Evolutionary conservation across 768 basidiomycete genomes (phyloP), one percentile per base, ranked within the genome.

Genomic region (Hortiboletus campestris): DNA sequence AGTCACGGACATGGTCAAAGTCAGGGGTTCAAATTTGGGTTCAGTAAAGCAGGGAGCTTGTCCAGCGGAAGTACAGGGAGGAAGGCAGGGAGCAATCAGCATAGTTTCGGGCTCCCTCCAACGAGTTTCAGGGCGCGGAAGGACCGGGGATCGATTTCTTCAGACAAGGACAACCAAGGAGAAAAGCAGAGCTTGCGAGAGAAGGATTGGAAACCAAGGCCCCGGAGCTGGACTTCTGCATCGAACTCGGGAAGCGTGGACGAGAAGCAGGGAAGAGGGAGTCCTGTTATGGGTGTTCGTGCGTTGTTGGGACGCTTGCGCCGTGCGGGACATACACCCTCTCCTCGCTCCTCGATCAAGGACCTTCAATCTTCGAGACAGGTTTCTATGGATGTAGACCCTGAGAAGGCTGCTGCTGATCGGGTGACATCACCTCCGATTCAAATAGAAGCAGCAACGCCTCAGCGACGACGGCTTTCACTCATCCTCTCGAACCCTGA

Each of bases 401-500:
- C 36, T 19, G 69, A 64, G 36, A 63, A 51, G 45, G 50, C 28
- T 6, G 40, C 22, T 32, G 58, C 34, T 16, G 49, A 34, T 38
- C 57, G 32, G 32, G 16, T n/a, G 34, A 64, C 53, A 7, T 53
- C 58, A 44, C 66, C 57, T 11, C 65, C 63, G 12, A 55, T 58
- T 49, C 60, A 58, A 29, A 17, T 53, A 5, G 48, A 57, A 4
- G 48, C 40, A 20, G 55, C 64, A 28, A 70, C 61, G 1, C 59
- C 61, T 7, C 56, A 36, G 0, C 68, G 59, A 55, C 58, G 57
- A 10, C 66, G 51, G 46, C 63, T 62, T 53, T 70, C 68, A 3
- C 72, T 69, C 47, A 56, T 71, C 19, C 71, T 71, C 16, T 71
- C 69, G 8, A 71, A 71, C 39, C 70, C 69, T 28, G 71, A 71